phyloP scores from a whole-genome alignment of 1,284 basidiomycete species.

The Ganoderma lucidum region DNA sequence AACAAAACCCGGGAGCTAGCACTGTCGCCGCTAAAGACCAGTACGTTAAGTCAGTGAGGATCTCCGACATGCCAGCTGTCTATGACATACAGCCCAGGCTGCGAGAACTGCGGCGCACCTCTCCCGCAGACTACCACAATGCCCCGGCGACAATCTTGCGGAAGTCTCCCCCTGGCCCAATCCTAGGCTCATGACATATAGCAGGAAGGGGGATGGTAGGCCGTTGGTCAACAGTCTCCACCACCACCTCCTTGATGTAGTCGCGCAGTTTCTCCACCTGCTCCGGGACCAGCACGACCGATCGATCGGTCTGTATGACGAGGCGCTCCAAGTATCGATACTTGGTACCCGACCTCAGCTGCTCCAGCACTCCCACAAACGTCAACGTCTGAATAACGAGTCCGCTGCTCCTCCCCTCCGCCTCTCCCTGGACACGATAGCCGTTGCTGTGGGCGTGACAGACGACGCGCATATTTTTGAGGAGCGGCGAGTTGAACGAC shows the following conservation, averaged over 20 bases:
- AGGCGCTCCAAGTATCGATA: background rate
- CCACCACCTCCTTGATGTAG: conserved; percentile 3
- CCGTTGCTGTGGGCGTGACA: background rate
- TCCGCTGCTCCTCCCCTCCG: background rate
- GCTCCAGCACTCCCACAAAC: background rate
- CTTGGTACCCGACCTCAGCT: background rate
- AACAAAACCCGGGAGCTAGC: background rate
- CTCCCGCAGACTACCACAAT: background rate
- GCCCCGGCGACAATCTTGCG: background rate
- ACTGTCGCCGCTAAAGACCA: background rate
- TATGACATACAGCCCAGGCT: background rate
- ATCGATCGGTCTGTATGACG: background rate
- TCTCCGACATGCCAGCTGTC: background rate
- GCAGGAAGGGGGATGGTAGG: background rate
- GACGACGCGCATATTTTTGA: conserved; percentile 5
- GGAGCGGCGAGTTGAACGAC: background rate
- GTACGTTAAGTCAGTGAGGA: background rate
- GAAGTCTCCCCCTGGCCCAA: conserved; percentile 2
- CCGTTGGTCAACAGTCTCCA: conserved; percentile 4
- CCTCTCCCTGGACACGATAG: background rate
- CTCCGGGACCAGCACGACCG: background rate
- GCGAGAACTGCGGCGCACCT: background rate
- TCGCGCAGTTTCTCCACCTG: conserved; percentile 6
- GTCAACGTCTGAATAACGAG: background rate
- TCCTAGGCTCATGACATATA: background rate